Conservation (phyloP, 768 basidiomycete species). For the Agaricus sinodeliciosus region DNA sequence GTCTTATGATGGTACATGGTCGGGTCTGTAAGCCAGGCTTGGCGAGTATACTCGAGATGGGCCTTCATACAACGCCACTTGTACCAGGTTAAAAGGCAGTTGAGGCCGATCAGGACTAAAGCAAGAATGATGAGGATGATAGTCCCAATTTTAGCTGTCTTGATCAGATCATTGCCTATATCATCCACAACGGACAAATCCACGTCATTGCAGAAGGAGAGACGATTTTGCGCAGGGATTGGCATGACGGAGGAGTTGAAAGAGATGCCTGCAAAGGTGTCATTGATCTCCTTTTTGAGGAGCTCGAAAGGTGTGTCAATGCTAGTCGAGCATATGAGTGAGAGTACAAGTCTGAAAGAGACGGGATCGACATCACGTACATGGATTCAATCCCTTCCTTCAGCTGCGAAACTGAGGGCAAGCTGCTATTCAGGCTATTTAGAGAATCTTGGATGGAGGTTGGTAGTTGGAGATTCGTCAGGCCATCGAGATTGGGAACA, state of each 20-base stretch:
- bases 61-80: constrained; percentile 70
- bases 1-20: constrained; percentile 40
- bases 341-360: background rate
- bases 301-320: constrained; percentile 85
- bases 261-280: constrained; percentile 66
- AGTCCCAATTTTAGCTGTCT: constrained; percentile 73
- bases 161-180: constrained; percentile 72
- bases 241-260: constrained; percentile 73
- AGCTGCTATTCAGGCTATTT: constrained; percentile 66
- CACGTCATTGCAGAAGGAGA: constrained; percentile 72
- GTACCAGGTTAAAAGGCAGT: constrained; percentile 83
- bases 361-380: constrained; percentile 35
- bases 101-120: constrained; percentile 64
- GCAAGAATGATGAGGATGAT: constrained; percentile 67
- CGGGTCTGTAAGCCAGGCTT: constrained; percentile 74
- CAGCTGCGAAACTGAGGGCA: constrained; percentile 75
- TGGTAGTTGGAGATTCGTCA: constrained; percentile 79
- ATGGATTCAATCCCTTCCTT: constrained; percentile 59
- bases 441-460: constrained; percentile 68
- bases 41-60: constrained; percentile 64
- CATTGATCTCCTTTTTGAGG: constrained; percentile 84
- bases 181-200: constrained; percentile 86
- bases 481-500: constrained; percentile 64
- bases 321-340: constrained; percentile 26
- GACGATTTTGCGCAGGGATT: constrained; percentile 59